phyloP scores from a whole-genome alignment of 495 filamentous ascomycete genomes.

The Aspergillus sclerotioniger region DNA sequence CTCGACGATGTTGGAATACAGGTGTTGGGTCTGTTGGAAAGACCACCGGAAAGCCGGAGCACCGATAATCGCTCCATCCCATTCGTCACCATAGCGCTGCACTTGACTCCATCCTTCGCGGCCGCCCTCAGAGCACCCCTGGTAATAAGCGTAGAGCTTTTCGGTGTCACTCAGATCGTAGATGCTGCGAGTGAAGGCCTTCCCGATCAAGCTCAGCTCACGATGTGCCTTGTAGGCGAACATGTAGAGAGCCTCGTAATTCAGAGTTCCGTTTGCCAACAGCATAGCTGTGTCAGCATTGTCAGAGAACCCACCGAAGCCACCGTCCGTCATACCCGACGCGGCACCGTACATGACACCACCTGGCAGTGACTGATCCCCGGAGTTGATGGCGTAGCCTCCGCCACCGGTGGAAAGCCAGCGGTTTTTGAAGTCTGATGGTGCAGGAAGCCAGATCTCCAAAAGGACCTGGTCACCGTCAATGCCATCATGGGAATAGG shows the following conservation, averaged over 20 bases:
- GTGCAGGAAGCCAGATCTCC: constrained; percentile 39
- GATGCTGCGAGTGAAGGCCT: constrained; percentile 35
- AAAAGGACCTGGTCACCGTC: constrained; percentile 34
- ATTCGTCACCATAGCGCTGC: constrained; percentile 45
- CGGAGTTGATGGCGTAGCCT: constrained; percentile 46
- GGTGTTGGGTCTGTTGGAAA: constrained; percentile 2
- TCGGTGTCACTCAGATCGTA: constrained; percentile 24
- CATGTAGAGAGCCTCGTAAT: constrained; percentile 44
- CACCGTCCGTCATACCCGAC: constrained; percentile 45
- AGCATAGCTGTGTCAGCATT: constrained; percentile 34
- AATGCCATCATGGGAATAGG: constrained; percentile 40
- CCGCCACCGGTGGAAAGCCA: constrained; percentile 47
- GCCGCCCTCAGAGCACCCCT: constrained; percentile 54
- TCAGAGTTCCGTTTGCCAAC: constrained; percentile 40
- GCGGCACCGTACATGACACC: constrained; percentile 47
- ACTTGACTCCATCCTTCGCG: constrained; percentile 51
- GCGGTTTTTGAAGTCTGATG: constrained; percentile 39
- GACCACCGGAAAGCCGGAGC: constrained; percentile 30
- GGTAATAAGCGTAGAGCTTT: constrained; percentile 53
- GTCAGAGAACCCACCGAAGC: constrained; percentile 44
- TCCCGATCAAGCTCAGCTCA: constrained; percentile 36
- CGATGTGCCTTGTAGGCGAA: constrained; percentile 43
- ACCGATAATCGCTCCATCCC: constrained; percentile 45
- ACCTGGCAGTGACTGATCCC: constrained; percentile 28
- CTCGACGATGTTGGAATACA: constrained; percentile 59